Evolutionary conservation across 345 rosid species (phyloP).

Genomic region (Arabidopsis arenosa): DNA sequence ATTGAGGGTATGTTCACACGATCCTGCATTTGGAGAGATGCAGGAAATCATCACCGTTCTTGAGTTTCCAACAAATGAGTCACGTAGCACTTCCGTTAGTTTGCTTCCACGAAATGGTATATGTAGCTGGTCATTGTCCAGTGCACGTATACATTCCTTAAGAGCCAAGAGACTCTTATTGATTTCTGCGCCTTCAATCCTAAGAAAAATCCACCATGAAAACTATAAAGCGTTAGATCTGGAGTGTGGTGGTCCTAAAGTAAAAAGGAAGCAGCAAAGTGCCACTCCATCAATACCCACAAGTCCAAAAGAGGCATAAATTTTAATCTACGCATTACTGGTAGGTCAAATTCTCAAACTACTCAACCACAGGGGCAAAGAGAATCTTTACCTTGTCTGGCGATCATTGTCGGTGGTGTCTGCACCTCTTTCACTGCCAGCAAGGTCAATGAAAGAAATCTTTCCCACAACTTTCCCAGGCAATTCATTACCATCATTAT

Average conservation of each 20-base stretch:
- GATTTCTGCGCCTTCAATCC: conserved; percentile 97
- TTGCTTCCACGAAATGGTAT: conserved; percentile 98
- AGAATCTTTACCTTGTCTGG: conserved; percentile 73
- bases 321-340: background rate
- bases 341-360: conserved; percentile 17
- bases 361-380: conserved; percentile 2
- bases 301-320: conserved; percentile 24
- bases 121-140: conserved; percentile 96
- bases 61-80: conserved; percentile 96
- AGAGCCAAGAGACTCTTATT: conserved; percentile 98
- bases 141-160: conserved; percentile 96
- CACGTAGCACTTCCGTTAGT: conserved; percentile 97
- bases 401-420: conserved; percentile 98
- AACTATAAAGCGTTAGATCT: conserved; percentile 5
- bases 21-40: conserved; percentile 97
- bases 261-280: conserved; percentile 19
- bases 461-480: conserved; percentile 86
- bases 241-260: conserved; percentile 28
- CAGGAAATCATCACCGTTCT: conserved; percentile 98
- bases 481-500: conserved; percentile 78
- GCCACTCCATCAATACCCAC: conserved; percentile 13
- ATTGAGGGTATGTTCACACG: conserved; percentile 98
- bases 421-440: conserved; percentile 99
- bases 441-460: conserved; percentile 99
- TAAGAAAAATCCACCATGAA: conserved; percentile 43